Conservation (phyloP, 768 basidiomycete species). For the Naematelia encephala region DNA sequence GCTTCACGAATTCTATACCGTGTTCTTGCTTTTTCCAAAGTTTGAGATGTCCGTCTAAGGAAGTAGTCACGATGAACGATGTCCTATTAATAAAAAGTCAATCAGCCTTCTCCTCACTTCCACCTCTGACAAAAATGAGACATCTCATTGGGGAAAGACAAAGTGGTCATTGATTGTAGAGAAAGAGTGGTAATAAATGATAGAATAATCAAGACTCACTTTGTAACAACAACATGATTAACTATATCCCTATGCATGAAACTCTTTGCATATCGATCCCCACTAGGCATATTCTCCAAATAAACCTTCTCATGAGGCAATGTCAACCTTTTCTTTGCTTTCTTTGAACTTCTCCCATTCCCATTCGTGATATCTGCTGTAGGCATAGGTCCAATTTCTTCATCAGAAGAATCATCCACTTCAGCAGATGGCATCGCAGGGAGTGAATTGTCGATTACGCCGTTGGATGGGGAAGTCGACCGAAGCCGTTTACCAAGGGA, state of each 20-base stretch:
- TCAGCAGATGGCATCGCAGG: slow-evolving; percentile 35
- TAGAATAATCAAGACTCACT: slow-evolving; percentile 55
- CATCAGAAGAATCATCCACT: slow-evolving; percentile 42
- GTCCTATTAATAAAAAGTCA: slow-evolving; percentile 72
- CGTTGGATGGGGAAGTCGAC: background rate
- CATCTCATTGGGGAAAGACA: too few species aligned
- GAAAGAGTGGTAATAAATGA: background rate
- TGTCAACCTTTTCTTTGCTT: slow-evolving; percentile 1
- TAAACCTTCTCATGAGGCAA: slow-evolving; percentile 90
- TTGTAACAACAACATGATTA: slow-evolving; percentile 83
- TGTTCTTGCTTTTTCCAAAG: slow-evolving; percentile 98
- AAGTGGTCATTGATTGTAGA: too few species aligned
- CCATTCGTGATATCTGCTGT: slow-evolving; percentile 16
- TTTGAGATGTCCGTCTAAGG: slow-evolving; percentile 90
- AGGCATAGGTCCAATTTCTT: slow-evolving; percentile 47
- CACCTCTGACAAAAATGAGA: background rate
- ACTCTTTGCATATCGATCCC: slow-evolving; percentile 92
- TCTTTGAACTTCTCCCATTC: background rate
- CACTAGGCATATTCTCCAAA: slow-evolving; percentile 83
- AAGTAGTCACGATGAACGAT: slow-evolving; percentile 89
- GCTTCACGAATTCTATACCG: slow-evolving; percentile 97
- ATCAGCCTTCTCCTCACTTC: slow-evolving; percentile 5
- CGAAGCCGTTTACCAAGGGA: slow-evolving; percentile 25
- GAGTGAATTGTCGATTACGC: background rate
- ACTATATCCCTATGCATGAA: slow-evolving; percentile 96